phyloP scores from a whole-genome alignment of 306 rosid species.

The Castanea mollissima region DNA sequence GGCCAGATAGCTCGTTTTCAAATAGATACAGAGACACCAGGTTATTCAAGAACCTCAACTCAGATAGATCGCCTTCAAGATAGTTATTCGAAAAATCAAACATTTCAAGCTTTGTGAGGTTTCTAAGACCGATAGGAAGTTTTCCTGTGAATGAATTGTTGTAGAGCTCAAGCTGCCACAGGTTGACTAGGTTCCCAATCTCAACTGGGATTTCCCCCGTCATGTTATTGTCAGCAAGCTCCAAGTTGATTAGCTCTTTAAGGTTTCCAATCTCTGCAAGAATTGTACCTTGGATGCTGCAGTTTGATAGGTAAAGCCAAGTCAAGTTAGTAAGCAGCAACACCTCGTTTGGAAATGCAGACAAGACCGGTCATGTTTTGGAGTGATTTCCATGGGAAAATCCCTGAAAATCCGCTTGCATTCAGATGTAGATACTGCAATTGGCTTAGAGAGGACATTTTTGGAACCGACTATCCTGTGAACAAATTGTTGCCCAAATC shows the following conservation, averaged over 20 bases:
- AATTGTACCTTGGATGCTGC: conserved; percentile 60
- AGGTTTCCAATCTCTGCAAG: conserved; percentile 69
- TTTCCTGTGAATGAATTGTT: conserved; percentile 50
- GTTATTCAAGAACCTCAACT: too few species aligned
- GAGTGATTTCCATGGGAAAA: too few species aligned
- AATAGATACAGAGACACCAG: too few species aligned
- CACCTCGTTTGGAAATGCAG: conserved; percentile 45
- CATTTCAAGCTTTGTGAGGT: conserved; percentile 38
- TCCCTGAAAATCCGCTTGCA: too few species aligned
- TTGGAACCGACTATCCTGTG: too few species aligned
- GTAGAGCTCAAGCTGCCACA: conserved; percentile 25
- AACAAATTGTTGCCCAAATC: too few species aligned
- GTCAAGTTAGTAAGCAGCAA: conserved; percentile 45
- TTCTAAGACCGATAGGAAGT: conserved; percentile 58
- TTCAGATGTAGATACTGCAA: too few species aligned
- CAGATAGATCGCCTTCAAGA: too few species aligned
- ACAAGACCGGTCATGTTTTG: too few species aligned
- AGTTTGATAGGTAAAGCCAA: conserved; percentile 65
- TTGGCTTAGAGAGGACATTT: too few species aligned
- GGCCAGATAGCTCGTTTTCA: too few species aligned
- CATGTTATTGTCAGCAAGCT: conserved; percentile 49
- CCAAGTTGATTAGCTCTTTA: conserved; percentile 53
- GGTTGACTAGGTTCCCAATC: conserved; percentile 56
- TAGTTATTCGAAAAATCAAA: conserved; percentile 53
- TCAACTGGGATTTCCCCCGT: conserved; percentile 68